A percentile compares a stretch with the other conserved stretches of the same genome.
These are phyloP conservation scores for Colletotrichum eremochloae DNA, from an alignment of 2,329 filamentous ascomycete genomes.

Conservation along the genomic window DNA sequence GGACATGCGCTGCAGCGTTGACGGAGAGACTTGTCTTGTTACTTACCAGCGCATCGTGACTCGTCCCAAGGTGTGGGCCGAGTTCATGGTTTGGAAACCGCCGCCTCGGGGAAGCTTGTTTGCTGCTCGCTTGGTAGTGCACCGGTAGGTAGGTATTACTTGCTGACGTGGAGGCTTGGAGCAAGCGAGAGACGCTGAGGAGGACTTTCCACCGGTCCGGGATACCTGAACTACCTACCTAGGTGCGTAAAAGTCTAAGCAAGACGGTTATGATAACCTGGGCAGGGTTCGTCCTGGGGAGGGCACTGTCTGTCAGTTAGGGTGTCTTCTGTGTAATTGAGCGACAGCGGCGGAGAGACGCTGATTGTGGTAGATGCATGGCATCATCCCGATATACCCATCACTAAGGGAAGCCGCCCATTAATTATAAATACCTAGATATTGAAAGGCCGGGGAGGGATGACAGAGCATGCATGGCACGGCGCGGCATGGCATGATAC, in stretches of 20 bases:
- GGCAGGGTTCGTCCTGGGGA: not conserved
- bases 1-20: constrained; percentile 1
- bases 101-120: constrained; percentile 6
- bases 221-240: not conserved
- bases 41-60: not conserved
- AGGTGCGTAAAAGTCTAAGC: not conserved
- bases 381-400: not conserved
- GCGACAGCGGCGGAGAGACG: not conserved
- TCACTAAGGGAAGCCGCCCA: not conserved
- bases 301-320: too few species aligned
- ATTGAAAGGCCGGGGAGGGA: not conserved
- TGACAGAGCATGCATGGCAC: not conserved
- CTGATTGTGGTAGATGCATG: not conserved
- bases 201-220: constrained; percentile 24
- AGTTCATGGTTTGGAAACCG: not conserved
- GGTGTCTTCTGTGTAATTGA: not conserved
- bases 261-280: not conserved
- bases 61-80: constrained; percentile 14
- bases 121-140: not conserved
- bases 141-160: too few species aligned
- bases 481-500: not conserved
- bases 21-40: not conserved
- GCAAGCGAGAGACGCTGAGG: not conserved
- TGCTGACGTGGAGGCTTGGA: not conserved
- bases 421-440: not conserved